Conservation (phyloP, 2,329 filamentous ascomycete species). For the Hypoxylon sp. region DNA sequence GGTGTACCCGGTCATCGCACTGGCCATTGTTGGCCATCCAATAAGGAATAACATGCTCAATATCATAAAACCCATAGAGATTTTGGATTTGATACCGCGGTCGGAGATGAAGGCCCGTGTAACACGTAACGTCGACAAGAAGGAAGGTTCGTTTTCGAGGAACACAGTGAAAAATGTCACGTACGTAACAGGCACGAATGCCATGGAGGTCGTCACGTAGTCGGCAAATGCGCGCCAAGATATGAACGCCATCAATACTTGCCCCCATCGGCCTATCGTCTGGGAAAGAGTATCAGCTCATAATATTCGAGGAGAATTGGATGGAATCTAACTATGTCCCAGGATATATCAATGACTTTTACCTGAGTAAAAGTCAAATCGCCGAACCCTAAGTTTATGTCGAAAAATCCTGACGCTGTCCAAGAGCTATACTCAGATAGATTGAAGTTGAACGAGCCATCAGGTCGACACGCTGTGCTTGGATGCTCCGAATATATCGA, state of each 20-base stretch:
- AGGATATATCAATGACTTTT: constrained; percentile 38
- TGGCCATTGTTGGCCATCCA: constrained; percentile 48
- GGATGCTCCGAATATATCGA: not conserved
- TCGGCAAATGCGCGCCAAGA: constrained; percentile 49
- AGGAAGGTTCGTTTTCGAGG: constrained; percentile 40
- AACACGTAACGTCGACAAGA: constrained; percentile 39
- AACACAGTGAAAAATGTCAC: constrained; percentile 45
- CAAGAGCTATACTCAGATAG: constrained; percentile 23
- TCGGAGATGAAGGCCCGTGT: constrained; percentile 38
- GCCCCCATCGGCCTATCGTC: constrained; percentile 49
- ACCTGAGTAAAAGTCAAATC: constrained; percentile 29
- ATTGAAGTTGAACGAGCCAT: constrained; percentile 31
- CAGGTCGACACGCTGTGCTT: constrained; percentile 28
- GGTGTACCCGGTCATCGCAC: constrained; percentile 51
- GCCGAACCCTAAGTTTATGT: constrained; percentile 36
- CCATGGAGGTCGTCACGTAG: constrained; percentile 47
- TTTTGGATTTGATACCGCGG: constrained; percentile 41
- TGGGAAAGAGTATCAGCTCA: constrained; percentile 18
- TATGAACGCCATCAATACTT: constrained; percentile 45
- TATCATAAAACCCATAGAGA: constrained; percentile 45
- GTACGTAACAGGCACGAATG: constrained; percentile 46
- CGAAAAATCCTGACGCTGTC: constrained; percentile 34
- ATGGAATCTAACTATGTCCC: constrained; percentile 33
- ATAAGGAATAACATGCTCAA: constrained; percentile 45
- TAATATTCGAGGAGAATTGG: not conserved